Base-by-base conservation (phyloP, 495 filamentous ascomycete genomes). In the Penicillium daleae region DNA sequence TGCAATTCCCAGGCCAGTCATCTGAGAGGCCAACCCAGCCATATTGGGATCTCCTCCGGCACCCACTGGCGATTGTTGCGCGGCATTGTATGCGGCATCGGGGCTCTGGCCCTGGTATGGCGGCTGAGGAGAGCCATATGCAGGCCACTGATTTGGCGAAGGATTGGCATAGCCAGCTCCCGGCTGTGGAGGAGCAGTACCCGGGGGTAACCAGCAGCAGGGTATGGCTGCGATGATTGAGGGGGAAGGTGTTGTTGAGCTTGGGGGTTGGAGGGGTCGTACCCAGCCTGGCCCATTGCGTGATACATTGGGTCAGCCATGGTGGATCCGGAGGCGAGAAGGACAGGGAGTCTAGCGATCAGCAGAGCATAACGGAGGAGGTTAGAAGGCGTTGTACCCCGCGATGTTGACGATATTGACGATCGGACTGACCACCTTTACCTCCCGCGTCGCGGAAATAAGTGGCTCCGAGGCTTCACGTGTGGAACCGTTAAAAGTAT, bases 291-390 rank as follows among this genome's bases (percentile, higher is more conserved):
- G 49, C 86, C 90, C 61, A 89, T 82, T 74, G 88, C 78, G 71
- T 93, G 88, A 78, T 92, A 94, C 84, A 89, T 89, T 66, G 87
- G 89, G 70, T 94, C 89, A 66, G 89, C 84, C 91, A 94, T 92
- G 63, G 63, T 71, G 62, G 63, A 66, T 74, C 70, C 74, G 72
- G 60, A n/a, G 62, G 55, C 52, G 49, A 56, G 56, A 40, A 24
- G 10, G 33, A 46, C 15, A 33, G 44, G 31, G 46, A 35, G 24
- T 58, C 39, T 44, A 56, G 52, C 57, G 42, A 55, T 60, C 61
- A 56, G 52, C 51, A 42, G 44, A 62, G 31, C 63, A 67, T 68
- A 57, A 63, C 37, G 56, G 51, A 39, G 31, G 59, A 65, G 51
- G 52, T 65, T 13, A 22, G 62, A 56, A 48, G 26, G 49, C 7